A percentile compares a stretch with the other conserved stretches of the same genome.
These are phyloP conservation scores for Scutellaria minor DNA, from an alignment of 257 asterid genomes.

Conservation along the genomic window DNA sequence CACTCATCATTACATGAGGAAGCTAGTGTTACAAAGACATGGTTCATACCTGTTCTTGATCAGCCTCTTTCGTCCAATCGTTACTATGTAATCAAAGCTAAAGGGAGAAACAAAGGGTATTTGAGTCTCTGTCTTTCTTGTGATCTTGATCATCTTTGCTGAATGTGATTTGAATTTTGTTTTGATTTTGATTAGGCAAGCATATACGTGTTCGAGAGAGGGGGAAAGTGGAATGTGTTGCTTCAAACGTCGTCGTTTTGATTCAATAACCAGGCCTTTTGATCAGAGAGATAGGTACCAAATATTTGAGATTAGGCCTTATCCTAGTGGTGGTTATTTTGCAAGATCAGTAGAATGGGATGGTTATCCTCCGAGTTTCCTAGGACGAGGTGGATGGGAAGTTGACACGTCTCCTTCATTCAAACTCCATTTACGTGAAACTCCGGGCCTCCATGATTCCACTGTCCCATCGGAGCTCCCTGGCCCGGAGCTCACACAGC, in stretches of 20 bases:
- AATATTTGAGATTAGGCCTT: constrained; percentile 62
- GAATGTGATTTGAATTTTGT: not conserved
- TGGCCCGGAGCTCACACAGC: constrained; percentile 47
- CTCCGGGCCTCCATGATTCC: constrained; percentile 49
- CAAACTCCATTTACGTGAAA: constrained; percentile 48
- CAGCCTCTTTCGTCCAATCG: constrained; percentile 69
- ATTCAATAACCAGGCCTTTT: constrained; percentile 53
- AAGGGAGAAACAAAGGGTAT: constrained; percentile 75
- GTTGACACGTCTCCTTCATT: constrained; percentile 46
- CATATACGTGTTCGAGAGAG: constrained; percentile 61
- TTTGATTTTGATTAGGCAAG: constrained; percentile 49
- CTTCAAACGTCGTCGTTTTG: constrained; percentile 37
- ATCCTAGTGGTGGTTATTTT: constrained; percentile 62
- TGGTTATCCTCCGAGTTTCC: constrained; percentile 72
- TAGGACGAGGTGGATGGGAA: constrained; percentile 74
- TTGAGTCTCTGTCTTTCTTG: not conserved
- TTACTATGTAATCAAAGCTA: constrained; percentile 71
- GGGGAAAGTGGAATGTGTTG: constrained; percentile 61
- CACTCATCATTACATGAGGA: constrained; percentile 59
- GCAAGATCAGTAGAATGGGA: constrained; percentile 75
- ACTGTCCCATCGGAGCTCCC: constrained; percentile 47
- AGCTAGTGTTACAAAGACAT: constrained; percentile 52
- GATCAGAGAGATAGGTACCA: constrained; percentile 75
- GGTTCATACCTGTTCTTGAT: constrained; percentile 82
- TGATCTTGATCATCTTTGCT: not conserved